These are phyloP conservation scores for Cymbidium sinense DNA, from an alignment of 106 monocot species.

Conservation along the genomic window DNA sequence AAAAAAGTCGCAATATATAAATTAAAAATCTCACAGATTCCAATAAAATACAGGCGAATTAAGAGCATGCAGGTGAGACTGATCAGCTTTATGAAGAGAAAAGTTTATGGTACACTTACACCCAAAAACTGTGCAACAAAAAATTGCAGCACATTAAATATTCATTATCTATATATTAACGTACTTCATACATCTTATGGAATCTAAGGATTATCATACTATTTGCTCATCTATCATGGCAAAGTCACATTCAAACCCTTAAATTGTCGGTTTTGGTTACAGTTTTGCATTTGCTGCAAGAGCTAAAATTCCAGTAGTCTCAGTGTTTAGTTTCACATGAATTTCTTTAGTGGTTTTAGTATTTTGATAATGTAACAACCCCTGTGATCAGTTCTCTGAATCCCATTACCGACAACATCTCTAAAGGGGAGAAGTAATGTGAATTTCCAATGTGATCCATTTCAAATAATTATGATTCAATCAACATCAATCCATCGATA, in stretches of 20 bases:
- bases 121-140: not conserved
- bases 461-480: too few species aligned
- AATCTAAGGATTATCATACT: not conserved
- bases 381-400: too few species aligned
- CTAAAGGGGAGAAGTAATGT: too few species aligned
- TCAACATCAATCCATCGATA: too few species aligned
- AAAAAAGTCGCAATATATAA: not conserved
- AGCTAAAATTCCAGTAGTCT: too few species aligned
- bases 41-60: not conserved
- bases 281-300: not conserved
- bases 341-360: too few species aligned
- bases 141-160: not conserved
- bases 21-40: constrained; percentile 1
- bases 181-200: not conserved
- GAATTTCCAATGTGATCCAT: too few species aligned
- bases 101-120: too few species aligned
- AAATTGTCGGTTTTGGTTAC: not conserved
- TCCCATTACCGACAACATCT: too few species aligned
- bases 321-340: too few species aligned
- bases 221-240: not conserved
- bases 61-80: not conserved
- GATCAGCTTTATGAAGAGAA: too few species aligned
- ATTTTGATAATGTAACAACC: too few species aligned
- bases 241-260: not conserved
- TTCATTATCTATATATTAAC: not conserved